These are phyloP conservation scores for Jackrogersella multiformis DNA, from an alignment of 495 filamentous ascomycete species.

Conservation along the genomic window DNA sequence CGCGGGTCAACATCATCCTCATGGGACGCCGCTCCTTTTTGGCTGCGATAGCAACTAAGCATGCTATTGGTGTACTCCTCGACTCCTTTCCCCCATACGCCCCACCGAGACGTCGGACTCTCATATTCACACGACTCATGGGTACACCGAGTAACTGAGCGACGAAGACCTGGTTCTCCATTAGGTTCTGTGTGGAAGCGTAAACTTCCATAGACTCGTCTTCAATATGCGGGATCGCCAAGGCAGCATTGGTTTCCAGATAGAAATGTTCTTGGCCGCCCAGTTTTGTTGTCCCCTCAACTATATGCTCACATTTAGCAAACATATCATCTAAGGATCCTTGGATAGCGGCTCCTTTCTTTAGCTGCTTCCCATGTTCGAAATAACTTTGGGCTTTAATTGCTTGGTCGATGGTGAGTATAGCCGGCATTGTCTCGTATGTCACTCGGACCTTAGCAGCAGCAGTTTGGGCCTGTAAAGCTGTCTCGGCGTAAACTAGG, in stretches of 20 bases:
- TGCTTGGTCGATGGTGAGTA: conserved; percentile 80
- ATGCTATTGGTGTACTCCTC: conserved; percentile 78
- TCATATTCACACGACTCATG: conserved; percentile 79
- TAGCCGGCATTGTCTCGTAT: conserved; percentile 81
- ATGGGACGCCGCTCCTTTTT: conserved; percentile 77
- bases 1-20: conserved; percentile 87
- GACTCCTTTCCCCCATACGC: conserved; percentile 90
- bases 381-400: conserved; percentile 73
- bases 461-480: conserved; percentile 74
- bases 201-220: conserved; percentile 87
- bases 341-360: conserved; percentile 67
- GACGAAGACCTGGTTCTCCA: conserved; percentile 71
- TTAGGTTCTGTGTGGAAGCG: conserved; percentile 79
- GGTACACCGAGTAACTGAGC: conserved; percentile 79
- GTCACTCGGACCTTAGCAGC: conserved; percentile 76
- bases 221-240: conserved; percentile 80
- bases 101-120: conserved; percentile 83
- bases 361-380: conserved; percentile 75
- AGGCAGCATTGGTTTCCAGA: conserved; percentile 81
- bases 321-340: conserved; percentile 66
- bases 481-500: conserved; percentile 74
- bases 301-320: conserved; percentile 70
- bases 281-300: conserved; percentile 75
- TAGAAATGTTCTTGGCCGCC: conserved; percentile 94
- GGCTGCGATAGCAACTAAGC: conserved; percentile 77